phyloP scores from a whole-genome alignment of 441 rosid species.

The Pelargonium cotyledonis region DNA sequence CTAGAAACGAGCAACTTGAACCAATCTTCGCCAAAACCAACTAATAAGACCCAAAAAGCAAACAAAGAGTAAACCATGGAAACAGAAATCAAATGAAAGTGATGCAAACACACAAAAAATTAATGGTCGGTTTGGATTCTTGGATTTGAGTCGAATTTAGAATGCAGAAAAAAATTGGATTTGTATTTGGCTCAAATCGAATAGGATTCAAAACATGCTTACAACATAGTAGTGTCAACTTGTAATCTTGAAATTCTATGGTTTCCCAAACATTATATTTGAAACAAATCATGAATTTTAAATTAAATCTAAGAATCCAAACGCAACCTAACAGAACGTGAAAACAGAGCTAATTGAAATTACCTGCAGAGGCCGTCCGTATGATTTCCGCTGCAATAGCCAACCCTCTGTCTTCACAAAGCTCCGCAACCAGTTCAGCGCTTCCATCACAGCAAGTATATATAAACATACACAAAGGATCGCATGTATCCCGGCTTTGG shows the following conservation, averaged over 20 bases:
- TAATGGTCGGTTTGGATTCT: too few relatives aligned
- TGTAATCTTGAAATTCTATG: too few relatives aligned
- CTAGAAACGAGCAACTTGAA: conserved; percentile 61
- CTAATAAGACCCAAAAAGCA: conserved; percentile 27
- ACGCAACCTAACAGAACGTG: not conserved
- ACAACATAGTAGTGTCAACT: too few relatives aligned
- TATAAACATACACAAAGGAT: conserved; percentile 70
- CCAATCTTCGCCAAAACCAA: conserved; percentile 74
- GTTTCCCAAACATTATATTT: too few relatives aligned
- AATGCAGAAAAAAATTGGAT: too few relatives aligned
- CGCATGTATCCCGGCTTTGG: conserved; percentile 39
- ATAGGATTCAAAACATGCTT: too few relatives aligned
- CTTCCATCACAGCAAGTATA: conserved; percentile 57
- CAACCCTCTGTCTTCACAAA: conserved; percentile 45
- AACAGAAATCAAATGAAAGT: not conserved
- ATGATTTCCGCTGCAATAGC: conserved; percentile 38
- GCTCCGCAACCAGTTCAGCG: conserved; percentile 28
- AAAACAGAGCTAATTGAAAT: not conserved
- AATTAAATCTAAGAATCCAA: not conserved
- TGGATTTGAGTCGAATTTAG: not conserved
- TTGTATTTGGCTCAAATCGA: too few relatives aligned
- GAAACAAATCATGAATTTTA: too few relatives aligned
- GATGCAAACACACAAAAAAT: not conserved
- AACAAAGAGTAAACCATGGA: not conserved
- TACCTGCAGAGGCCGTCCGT: conserved; percentile 49